phyloP scores from a whole-genome alignment of 108 stramenopile genomes.

The Cyclotella sp. region DNA sequence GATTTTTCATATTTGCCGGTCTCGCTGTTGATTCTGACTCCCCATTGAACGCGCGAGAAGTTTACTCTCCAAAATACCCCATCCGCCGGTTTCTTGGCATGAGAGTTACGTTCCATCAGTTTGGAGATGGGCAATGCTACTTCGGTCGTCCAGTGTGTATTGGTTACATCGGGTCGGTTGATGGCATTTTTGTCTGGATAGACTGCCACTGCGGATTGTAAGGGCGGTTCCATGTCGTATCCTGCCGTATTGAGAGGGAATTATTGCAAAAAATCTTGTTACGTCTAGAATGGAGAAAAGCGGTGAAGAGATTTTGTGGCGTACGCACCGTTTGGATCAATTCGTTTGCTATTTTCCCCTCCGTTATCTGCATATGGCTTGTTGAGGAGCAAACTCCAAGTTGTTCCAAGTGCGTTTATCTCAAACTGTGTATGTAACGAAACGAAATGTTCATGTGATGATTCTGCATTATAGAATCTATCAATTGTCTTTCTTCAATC shows the following conservation, averaged over 20 bases:
- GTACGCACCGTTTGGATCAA: constrained; percentile 67
- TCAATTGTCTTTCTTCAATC: neutral
- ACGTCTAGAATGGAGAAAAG: neutral
- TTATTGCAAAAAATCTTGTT: constrained; percentile 39
- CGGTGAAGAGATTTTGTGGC: neutral
- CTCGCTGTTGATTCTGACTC: constrained; percentile 27
- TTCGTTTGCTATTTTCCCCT: constrained; percentile 71
- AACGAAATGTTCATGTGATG: neutral
- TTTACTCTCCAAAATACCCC: constrained; percentile 50
- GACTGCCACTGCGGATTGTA: constrained; percentile 39
- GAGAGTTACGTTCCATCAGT: constrained; percentile 34
- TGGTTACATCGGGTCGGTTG: constrained; percentile 35
- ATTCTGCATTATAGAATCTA: neutral
- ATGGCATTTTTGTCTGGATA: constrained; percentile 34
- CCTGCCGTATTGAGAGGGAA: constrained; percentile 66
- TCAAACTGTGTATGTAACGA: constrained; percentile 55
- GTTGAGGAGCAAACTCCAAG: constrained; percentile 88
- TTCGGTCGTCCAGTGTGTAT: constrained; percentile 53
- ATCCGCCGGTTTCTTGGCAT: constrained; percentile 32
- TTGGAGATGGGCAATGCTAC: constrained; percentile 50
- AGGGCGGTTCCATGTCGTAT: constrained; percentile 69
- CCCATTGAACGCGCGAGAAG: constrained; percentile 58
- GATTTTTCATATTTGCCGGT: constrained; percentile 39
- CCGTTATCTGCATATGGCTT: constrained; percentile 89
- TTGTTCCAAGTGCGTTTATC: constrained; percentile 84